Evolutionary conservation across 371 early-diverging fungal species (phyloP).

Genomic region (Nematocida sp.): DNA sequence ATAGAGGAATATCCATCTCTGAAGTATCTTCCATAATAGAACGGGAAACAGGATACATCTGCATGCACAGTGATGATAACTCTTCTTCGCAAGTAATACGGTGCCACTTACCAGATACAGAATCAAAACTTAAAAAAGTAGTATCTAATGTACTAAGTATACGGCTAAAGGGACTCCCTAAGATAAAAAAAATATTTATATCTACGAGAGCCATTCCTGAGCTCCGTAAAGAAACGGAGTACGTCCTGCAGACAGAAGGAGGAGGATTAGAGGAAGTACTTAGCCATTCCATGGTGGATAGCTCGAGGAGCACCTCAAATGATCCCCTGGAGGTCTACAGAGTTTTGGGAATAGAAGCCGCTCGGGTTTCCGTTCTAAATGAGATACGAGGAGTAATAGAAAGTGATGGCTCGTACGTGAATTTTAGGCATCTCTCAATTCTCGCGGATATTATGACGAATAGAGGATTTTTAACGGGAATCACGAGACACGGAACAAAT

Average conservation of each 20-base stretch:
- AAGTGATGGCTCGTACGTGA: constrained; percentile 94
- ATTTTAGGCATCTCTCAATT: constrained; percentile 89
- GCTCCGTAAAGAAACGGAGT: constrained; percentile 68
- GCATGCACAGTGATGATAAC: constrained; percentile 85
- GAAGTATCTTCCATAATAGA: constrained; percentile 70
- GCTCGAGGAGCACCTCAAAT: constrained; percentile 78
- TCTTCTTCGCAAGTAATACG: constrained; percentile 78
- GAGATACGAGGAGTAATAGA: constrained; percentile 91
- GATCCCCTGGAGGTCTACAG: constrained; percentile 81
- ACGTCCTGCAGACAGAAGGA: constrained; percentile 91
- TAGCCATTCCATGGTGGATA: constrained; percentile 76
- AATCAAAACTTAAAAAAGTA: constrained; percentile 29
- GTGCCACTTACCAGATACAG: constrained; percentile 58
- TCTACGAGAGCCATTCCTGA: constrained; percentile 70
- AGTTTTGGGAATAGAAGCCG: constrained; percentile 94
- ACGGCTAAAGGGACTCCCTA: constrained; percentile 79
- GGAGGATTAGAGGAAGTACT: constrained; percentile 81
- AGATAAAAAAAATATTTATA: constrained; percentile 83
- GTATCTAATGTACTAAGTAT: constrained; percentile 72
- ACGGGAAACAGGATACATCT: constrained; percentile 70
- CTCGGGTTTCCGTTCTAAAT: constrained; percentile 78
- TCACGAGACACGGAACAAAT: constrained; percentile 97
- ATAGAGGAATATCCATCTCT: constrained; percentile 80
- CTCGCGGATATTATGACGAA: constrained; percentile 95
- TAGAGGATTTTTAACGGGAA: constrained; percentile 85